Conservation (phyloP, 306 rosid genomes). For the Lotus japonicus region DNA sequence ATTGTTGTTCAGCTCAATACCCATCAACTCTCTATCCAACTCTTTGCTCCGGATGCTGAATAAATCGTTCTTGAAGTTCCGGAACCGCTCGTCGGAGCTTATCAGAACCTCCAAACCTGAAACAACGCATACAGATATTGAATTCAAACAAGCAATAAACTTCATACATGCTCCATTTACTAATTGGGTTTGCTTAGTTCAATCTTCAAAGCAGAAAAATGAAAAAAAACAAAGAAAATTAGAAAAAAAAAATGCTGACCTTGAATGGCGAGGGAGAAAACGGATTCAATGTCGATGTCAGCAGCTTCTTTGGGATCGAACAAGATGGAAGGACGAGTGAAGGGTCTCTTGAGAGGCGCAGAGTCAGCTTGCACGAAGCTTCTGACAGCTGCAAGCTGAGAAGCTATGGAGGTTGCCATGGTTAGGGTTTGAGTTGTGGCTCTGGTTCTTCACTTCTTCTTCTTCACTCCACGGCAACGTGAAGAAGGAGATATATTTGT, state of each 20-base stretch:
- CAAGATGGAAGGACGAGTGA: constrained; percentile 76
- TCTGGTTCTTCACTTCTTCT: not conserved
- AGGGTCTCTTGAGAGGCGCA: constrained; percentile 57
- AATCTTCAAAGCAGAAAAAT: too few species aligned
- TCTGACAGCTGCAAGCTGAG: constrained; percentile 58
- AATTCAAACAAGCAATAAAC: not conserved
- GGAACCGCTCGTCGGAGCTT: constrained; percentile 51
- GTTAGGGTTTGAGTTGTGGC: constrained; percentile 9
- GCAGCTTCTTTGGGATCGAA: constrained; percentile 82
- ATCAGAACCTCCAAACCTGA: constrained; percentile 79
- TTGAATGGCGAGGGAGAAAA: constrained; percentile 45
- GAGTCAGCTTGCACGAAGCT: constrained; percentile 41
- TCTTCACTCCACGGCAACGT: not conserved
- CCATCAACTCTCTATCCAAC: constrained; percentile 72
- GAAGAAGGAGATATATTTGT: not conserved
- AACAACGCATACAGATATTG: not conserved
- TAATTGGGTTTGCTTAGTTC: too few species aligned
- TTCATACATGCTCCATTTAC: not conserved
- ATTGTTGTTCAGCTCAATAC: constrained; percentile 51
- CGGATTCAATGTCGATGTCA: constrained; percentile 53
- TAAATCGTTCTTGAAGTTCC: constrained; percentile 58
- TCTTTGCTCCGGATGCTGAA: constrained; percentile 62
- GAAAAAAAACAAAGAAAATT: not conserved
- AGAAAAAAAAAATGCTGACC: constrained; percentile 26
- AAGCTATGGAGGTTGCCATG: constrained; percentile 65